Percentiles rank a stretch among this genome's conserved stretches.
phyloP scores from a whole-genome alignment of 208 protist species.

The Crithidia brevicula region DNA sequence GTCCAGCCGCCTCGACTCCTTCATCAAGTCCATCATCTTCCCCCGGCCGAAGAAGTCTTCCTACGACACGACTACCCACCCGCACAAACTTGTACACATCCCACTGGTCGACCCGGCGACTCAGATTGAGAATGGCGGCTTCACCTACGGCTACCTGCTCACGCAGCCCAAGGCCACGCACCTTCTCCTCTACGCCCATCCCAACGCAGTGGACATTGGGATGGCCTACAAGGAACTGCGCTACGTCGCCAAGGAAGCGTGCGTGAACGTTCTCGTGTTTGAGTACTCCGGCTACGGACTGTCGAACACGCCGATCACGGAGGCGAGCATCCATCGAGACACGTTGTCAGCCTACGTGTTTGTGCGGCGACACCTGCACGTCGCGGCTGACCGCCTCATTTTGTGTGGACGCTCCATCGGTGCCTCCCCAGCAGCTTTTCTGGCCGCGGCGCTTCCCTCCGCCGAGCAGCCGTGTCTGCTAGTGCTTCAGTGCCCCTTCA shows the following conservation, averaged over 20 bases:
- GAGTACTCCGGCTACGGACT: constrained; percentile 90
- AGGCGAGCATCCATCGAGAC: constrained; percentile 67
- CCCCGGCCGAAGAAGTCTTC: constrained; percentile 59
- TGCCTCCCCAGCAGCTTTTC: constrained; percentile 52
- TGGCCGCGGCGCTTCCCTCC: constrained; percentile 49
- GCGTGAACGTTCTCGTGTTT: constrained; percentile 66
- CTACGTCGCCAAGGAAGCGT: constrained; percentile 55
- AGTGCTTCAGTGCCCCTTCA: constrained; percentile 80
- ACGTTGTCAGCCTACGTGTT: constrained; percentile 75
- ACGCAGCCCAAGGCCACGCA: constrained; percentile 55
- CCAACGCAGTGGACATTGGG: constrained; percentile 86
- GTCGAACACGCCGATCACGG: constrained; percentile 48
- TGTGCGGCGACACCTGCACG: constrained; percentile 46
- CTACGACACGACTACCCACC: constrained; percentile 55
- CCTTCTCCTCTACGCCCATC: constrained; percentile 84
- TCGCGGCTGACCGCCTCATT: constrained; percentile 65
- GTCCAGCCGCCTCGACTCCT: constrained; percentile 56
- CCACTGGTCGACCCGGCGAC: constrained; percentile 53
- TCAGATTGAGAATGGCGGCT: constrained; percentile 56
- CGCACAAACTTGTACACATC: constrained; percentile 62
- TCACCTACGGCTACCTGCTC: constrained; percentile 66
- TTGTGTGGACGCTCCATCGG: constrained; percentile 87
- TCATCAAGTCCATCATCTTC: constrained; percentile 80
- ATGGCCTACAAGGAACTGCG: constrained; percentile 75
- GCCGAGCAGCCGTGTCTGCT: constrained; percentile 54